Conservation (phyloP, 306 rosid species). For the Pyrus betulifolia region DNA sequence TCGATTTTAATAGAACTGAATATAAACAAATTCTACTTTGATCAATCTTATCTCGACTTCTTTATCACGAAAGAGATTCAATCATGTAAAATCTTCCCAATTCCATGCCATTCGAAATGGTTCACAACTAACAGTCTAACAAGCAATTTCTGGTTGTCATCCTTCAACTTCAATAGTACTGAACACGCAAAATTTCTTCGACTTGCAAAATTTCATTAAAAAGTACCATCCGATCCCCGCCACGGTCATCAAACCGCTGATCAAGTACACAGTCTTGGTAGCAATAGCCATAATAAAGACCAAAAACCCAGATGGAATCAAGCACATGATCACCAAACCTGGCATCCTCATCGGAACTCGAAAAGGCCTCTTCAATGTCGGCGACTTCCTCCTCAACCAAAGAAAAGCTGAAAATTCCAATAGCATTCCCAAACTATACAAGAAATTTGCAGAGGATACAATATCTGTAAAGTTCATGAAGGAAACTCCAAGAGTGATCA, state of each 20-base stretch:
- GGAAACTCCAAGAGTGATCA: constrained; percentile 13
- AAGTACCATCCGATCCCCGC: constrained; percentile 23
- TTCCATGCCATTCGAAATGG: neutral
- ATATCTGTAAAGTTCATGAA: constrained; percentile 17
- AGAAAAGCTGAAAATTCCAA: constrained; percentile 25
- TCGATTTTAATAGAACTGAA: neutral
- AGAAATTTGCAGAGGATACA: constrained; percentile 28
- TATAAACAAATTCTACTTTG: neutral
- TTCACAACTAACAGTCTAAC: neutral
- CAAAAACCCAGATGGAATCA: constrained; percentile 26
- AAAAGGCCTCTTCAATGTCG: constrained; percentile 15
- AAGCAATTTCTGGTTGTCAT: neutral
- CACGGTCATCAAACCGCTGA: constrained; percentile 17
- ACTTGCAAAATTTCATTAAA: constrained; percentile 12
- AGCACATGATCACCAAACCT: constrained; percentile 22
- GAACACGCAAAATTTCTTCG: constrained; percentile 12
- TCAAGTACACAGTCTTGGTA: constrained; percentile 16
- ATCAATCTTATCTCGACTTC: neutral
- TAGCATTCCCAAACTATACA: constrained; percentile 30
- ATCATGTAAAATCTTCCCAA: neutral
- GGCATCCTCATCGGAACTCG: constrained; percentile 17
- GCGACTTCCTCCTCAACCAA: constrained; percentile 27
- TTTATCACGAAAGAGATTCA: neutral
- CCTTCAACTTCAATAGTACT: constrained; percentile 5
- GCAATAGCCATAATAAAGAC: constrained; percentile 24